Evolutionary conservation across 176 grass and related monocot genomes (phyloP), one percentile per base, ranked within the genome.

Genomic region (Bonia amplexicaulis): DNA sequence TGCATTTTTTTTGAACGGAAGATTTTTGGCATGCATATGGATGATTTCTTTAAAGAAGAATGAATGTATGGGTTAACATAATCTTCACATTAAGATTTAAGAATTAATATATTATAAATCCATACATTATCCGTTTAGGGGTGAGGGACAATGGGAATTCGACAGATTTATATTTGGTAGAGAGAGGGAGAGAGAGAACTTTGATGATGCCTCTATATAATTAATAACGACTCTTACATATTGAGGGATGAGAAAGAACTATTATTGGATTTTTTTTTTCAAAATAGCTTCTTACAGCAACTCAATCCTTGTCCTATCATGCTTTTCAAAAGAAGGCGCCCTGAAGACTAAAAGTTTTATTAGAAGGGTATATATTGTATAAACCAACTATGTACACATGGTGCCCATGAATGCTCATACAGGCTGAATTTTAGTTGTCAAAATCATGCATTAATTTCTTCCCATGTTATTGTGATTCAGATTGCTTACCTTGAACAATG

Each of bases 401-500:
- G 39, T 25, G 40, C 57, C 26, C 11, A 6, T 27, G 23, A 61
- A 61, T 61, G 11, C 59, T 61, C 59, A 61, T 61, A 13, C n/a
- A 26, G 59, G 5, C 11, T 13, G 59, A 61, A 61, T 6, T 61
- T 61, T 61, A 4, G 12, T 61, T 26, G 59, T 27, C n/a, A 61
- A 61, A 26, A 61, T 23, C 12, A 61, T 61, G 23, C 59, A 61
- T 69, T 78, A 48, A 66, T 44, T 71, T n/a, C 20, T 85, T 41
- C 61, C 40, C 52, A 77, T 20, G 40, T 74, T 78, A 68, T 71
- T 82, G 27, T 71, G 62, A 62, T 47, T 73, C 85, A 97, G 94
- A 92, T 92, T 76, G 9, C 39, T 35, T 94, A 92, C 53, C 92
- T 97, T 66, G 80, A 94, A 29, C 73, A 90, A 57, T 97, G 94